Base-by-base conservation (phyloP, 73 alveolate species). In the Breviolum minutum region DNA sequence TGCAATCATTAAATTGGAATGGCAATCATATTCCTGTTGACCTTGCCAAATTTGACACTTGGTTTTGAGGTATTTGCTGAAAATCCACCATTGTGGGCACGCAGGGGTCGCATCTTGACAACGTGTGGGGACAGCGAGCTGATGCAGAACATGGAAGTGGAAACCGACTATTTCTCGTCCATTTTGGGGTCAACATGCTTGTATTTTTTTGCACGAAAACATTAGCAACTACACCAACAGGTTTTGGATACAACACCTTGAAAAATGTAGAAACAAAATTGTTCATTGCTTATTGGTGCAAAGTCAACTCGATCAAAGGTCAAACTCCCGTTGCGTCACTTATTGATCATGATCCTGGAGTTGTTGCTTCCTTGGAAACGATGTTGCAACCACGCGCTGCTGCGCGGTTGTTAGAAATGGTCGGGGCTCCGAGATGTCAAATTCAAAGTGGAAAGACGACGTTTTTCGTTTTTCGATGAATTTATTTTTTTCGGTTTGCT, bases 301-400 rank as follows among this genome's bases (percentile, higher is more conserved):
- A 27, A 8, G 22, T 27, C 54, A 3, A 62, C 86, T 12, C 7
- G 14, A 26, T 62, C 14, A 12, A 26, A 29, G 62, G 86, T 29
- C 63, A 30, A 73, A 9, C 14, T 26, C 19, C 48, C 12, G 86
- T 77, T 11, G 68, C 88, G 29, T 12, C 88, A 40, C 69, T 80
- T 17, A 17, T 69, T 2, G 88, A 40, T 6, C 27, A 77, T 7
- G 86, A n/a, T 3, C 86, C 62, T 77, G 86, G 63, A 30, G 86
- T 20, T 6, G 22, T 26, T 30, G 62, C 17, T 11, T 77, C 86
- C 14, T 40, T 40, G 69, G 88, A 80, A 17, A 32, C 14, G 88
- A 80, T 80, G 66, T 77, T 77, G 86, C 86, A 77, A 29, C 88
- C 88, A 48, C 88, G 88, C 11, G 92, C 92, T 19, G 92, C 92